phyloP scores from a whole-genome alignment of 192 early-diverging fungal genomes.

The Chytriomyces confervae region DNA sequence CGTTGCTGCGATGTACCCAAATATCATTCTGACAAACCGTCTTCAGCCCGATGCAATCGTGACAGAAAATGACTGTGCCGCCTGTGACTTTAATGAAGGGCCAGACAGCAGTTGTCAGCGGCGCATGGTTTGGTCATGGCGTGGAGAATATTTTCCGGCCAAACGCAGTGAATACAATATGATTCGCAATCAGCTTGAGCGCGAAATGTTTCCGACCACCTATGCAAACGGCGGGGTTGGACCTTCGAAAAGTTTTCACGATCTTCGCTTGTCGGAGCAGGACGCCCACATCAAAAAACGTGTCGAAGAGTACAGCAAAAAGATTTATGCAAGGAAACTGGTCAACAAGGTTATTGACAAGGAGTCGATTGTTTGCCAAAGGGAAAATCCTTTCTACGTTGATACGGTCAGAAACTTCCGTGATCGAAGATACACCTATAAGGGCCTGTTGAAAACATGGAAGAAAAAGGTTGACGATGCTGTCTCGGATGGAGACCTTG shows the following conservation, averaged over 20 bases:
- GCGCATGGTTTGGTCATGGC: slow-evolving; percentile 96
- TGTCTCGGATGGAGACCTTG: slow-evolving; percentile 62
- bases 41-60: slow-evolving; percentile 97
- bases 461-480: slow-evolving; percentile 85
- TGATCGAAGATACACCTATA: slow-evolving; percentile 98
- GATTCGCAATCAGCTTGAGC: slow-evolving; percentile 84
- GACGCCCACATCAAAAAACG: slow-evolving; percentile 75
- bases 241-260: slow-evolving; percentile 66
- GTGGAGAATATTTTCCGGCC: slow-evolving; percentile 94
- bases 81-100: slow-evolving; percentile 90
- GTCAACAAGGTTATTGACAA: slow-evolving; percentile 83
- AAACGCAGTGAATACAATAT: slow-evolving; percentile 89
- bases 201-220: slow-evolving; percentile 77
- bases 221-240: not conserved
- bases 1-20: slow-evolving; percentile 99
- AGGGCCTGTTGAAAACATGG: slow-evolving; percentile 88
- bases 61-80: slow-evolving; percentile 82
- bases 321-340: slow-evolving; percentile 83
- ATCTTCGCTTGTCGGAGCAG: slow-evolving; percentile 72
- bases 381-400: slow-evolving; percentile 98
- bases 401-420: slow-evolving; percentile 96
- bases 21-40: slow-evolving; percentile 98
- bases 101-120: slow-evolving; percentile 89
- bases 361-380: slow-evolving; percentile 92
- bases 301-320: slow-evolving; percentile 83